These are phyloP conservation scores for Ceratocystis cubensis DNA, from an alignment of 2,329 filamentous ascomycete genomes.

Conservation along the genomic window DNA sequence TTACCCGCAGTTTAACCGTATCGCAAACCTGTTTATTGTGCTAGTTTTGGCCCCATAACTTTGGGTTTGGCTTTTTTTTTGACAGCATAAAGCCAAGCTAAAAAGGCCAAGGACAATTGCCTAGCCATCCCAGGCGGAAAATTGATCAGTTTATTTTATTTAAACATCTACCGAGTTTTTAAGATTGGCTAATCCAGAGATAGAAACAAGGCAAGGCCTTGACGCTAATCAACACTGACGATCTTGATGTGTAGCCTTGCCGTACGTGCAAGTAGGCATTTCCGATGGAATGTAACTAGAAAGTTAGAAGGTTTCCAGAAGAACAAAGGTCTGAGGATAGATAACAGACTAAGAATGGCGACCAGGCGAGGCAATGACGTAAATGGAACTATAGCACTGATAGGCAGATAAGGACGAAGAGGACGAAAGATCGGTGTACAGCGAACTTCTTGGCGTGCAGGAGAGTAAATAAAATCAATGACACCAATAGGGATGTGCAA, in stretches of 20 bases:
- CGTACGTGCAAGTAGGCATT: background rate
- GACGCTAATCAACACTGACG: background rate
- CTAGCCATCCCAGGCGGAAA: background rate
- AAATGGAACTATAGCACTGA: too few species aligned
- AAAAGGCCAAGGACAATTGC: background rate
- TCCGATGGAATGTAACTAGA: background rate
- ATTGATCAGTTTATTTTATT: background rate
- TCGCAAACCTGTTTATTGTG: background rate
- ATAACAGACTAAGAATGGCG: background rate
- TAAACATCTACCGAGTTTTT: constrained; percentile 7
- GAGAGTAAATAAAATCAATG: background rate
- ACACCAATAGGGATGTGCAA: constrained; percentile 2
- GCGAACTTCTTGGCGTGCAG: background rate
- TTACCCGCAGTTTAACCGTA: background rate
- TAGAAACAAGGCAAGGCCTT: background rate
- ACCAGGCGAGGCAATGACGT: background rate
- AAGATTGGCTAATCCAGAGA: background rate
- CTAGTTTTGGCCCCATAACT: background rate
- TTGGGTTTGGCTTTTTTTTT: background rate
- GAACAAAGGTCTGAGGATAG: background rate
- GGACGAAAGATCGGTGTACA: background rate
- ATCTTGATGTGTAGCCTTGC: background rate
- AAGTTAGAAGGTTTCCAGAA: background rate
- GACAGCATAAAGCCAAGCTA: background rate
- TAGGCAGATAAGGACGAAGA: background rate